Evolutionary conservation across 257 asterid species (phyloP).

Genomic region (Capsicum rhomboideum): DNA sequence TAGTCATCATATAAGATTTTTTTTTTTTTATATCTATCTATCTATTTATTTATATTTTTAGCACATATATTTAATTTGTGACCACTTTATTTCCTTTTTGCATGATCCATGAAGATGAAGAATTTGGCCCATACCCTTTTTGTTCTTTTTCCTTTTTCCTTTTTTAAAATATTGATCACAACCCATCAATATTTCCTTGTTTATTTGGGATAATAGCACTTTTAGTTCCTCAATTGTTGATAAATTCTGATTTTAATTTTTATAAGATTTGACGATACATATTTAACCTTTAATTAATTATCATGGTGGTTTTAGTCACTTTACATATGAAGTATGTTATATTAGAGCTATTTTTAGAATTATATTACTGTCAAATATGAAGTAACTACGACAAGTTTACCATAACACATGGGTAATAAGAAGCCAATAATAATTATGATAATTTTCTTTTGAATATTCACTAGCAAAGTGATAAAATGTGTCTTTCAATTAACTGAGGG

Average conservation of each 20-base stretch:
- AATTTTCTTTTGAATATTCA: not conserved
- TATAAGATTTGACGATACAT: not conserved
- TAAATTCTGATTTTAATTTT: not conserved
- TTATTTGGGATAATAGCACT: not conserved
- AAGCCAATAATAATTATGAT: too few relatives aligned
- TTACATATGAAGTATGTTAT: not conserved
- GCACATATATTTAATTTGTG: not conserved
- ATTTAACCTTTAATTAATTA: not conserved
- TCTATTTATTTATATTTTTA: not conserved
- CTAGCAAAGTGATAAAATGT: not conserved
- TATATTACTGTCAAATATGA: not conserved
- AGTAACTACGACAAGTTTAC: not conserved
- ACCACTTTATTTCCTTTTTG: not conserved
- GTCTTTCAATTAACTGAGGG: not conserved
- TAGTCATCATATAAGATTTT: not conserved
- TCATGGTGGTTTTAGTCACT: not conserved
- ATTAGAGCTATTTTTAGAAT: not conserved
- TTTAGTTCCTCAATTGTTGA: not conserved
- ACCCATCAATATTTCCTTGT: not conserved
- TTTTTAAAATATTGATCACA: not conserved
- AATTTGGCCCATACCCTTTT: constrained; percentile 20
- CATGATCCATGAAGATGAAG: constrained; percentile 7
- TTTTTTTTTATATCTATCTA: too few relatives aligned
- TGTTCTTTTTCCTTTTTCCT: constrained; percentile 18
- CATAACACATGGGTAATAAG: not conserved